Evolutionary conservation across 495 filamentous ascomycete species (phyloP), one percentile per base, ranked within the genome.

Genomic region (Evansstolkia leycettana): DNA sequence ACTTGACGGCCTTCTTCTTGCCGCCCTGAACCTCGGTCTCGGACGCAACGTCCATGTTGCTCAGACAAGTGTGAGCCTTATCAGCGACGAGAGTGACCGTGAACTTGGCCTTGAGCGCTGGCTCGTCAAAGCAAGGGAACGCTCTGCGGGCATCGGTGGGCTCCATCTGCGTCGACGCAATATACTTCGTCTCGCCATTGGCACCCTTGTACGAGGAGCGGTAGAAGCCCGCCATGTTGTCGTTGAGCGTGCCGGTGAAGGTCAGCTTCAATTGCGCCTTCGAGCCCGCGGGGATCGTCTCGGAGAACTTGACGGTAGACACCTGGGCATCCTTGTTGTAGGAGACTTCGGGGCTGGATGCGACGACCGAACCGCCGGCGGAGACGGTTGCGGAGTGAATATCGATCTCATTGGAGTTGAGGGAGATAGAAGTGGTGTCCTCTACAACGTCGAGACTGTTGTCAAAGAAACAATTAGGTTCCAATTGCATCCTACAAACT

Each of bases 381-480:
- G 49, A 56, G 46, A 98, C 59, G 30, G 70, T 74, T 42, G 80
- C 82, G 39, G 67, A 75, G 52, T 89, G 77, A 45, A 95, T 83
- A 16, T 89, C 75, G 45, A 98, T 67, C 47, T 95, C 82, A 43
- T 85, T 64, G 34, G 82, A 78, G 57, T 98, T 93, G 42, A 98
- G 73, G 24, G 85, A 76, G 50, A 98, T 78, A 16, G 83, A 85
- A 44, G 67, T 84, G 42, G 84, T 82, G 45, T 90, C 82, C 51
- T 94, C 84, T 38, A 69, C 67, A 24, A 95, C 80, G 50, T 94
- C 80, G 47, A 98, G 75, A 45, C 69, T 66, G 51, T 30, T 12
- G n/a, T n/a, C 10, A 29, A n/a, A n/a, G 13, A 36, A 23, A 40
- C 9, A 34, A 15, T 37, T 46, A 9, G 48, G 40, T 26, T 39